Evolutionary conservation across 768 basidiomycete genomes (phyloP).

Genomic region (Agrocybe pediades): DNA sequence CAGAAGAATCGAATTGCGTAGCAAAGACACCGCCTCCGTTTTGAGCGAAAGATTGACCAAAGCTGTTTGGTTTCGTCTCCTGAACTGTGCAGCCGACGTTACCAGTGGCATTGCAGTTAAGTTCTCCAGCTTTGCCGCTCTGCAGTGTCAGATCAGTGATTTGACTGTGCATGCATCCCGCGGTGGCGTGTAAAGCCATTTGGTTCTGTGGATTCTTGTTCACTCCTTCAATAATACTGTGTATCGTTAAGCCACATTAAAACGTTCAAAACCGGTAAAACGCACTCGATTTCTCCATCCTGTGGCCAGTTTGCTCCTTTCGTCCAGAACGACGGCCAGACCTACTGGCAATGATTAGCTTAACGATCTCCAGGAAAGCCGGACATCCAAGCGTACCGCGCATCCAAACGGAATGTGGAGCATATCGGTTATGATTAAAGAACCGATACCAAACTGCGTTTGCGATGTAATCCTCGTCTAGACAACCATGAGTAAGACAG

Average conservation of each 20-base stretch:
- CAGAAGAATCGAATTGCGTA: not conserved
- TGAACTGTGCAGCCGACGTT: not conserved
- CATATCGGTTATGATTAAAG: not conserved
- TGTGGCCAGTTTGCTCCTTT: not conserved
- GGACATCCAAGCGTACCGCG: not conserved
- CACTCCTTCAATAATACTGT: not conserved
- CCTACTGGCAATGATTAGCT: not conserved
- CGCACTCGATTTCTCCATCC: not conserved
- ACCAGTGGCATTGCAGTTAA: not conserved
- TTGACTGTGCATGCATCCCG: not conserved
- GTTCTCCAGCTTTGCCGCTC: not conserved
- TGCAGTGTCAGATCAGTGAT: not conserved
- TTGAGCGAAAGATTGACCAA: not conserved
- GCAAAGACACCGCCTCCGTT: not conserved
- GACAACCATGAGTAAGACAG: too few relatives aligned
- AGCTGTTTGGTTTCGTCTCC: not conserved
- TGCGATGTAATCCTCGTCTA: not conserved
- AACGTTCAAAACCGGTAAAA: not conserved
- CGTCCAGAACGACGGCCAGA: not conserved
- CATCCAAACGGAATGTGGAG: not conserved
- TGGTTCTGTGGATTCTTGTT: not conserved
- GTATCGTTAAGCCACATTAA: not conserved
- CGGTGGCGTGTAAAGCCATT: not conserved
- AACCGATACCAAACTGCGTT: not conserved
- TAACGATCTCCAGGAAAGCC: not conserved